Percentiles rank a stretch among this genome's conserved stretches.
Evolutionary conservation across 345 rosid species (phyloP).

Genomic region (Hypericum perforatum): DNA sequence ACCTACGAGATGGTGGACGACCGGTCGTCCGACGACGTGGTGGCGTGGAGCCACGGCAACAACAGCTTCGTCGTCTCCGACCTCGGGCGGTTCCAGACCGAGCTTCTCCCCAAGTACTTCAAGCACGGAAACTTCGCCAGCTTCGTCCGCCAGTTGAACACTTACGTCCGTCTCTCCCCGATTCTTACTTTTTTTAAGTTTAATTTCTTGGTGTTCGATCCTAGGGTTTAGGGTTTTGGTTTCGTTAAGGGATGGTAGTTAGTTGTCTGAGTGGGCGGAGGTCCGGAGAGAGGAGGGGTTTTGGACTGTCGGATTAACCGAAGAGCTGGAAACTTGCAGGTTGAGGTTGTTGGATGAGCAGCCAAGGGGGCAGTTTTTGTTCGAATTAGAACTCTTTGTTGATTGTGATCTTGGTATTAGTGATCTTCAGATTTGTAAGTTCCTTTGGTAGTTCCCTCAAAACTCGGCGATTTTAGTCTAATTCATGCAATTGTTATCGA

Average conservation of each 20-base stretch:
- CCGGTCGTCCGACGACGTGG: background rate
- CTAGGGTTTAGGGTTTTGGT: background rate
- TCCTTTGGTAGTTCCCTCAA: too few relatives aligned
- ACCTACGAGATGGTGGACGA: conserved; percentile 24
- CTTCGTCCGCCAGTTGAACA: background rate
- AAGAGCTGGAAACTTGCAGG: too few relatives aligned
- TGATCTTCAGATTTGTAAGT: too few relatives aligned
- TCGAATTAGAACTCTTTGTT: too few relatives aligned
- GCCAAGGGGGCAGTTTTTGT: too few relatives aligned
- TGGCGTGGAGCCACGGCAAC: conserved; percentile 1
- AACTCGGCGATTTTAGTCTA: too few relatives aligned
- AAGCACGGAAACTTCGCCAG: background rate
- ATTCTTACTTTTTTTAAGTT: too few relatives aligned
- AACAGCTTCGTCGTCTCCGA: conserved; percentile 1
- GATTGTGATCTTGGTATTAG: too few relatives aligned
- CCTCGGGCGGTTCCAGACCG: background rate
- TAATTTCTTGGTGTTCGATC: background rate
- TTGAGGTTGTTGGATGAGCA: too few relatives aligned
- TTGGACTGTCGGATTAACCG: too few relatives aligned
- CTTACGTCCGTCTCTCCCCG: background rate
- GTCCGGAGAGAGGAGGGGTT: too few relatives aligned
- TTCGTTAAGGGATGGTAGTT: background rate
- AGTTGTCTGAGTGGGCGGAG: background rate
- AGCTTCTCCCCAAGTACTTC: background rate
- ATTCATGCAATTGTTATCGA: too few relatives aligned